A percentile compares a stretch with the other conserved stretches of the same genome.
phyloP scores from a whole-genome alignment of 768 basidiomycete species.

The Auricularia sp. region DNA sequence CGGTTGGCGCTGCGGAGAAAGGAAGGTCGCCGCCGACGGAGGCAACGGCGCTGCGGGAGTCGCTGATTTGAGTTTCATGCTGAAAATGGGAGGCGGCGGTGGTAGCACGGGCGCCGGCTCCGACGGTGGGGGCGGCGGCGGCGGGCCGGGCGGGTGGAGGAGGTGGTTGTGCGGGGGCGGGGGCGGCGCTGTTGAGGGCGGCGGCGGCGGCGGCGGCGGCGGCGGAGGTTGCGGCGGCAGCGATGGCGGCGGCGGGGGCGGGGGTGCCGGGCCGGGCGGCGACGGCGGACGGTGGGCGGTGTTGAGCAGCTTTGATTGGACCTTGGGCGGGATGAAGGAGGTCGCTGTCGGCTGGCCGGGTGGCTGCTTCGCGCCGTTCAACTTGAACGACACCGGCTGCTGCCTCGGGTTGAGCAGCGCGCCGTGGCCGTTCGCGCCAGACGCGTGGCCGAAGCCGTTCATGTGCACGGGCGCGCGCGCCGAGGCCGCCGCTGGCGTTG shows the following conservation, averaged over 20 bases:
- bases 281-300: conserved; percentile 15
- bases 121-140: conserved; percentile 15
- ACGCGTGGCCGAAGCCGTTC: not conserved
- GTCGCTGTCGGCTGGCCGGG: not conserved
- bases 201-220: conserved; percentile 20
- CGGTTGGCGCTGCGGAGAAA: not conserved
- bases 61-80: conserved; percentile 12
- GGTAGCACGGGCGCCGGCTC: conserved; percentile 19
- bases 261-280: conserved; percentile 20
- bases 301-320: conserved; percentile 12
- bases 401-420: conserved; percentile 1
- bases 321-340: conserved; percentile 3
- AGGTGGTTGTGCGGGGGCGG: conserved; percentile 30
- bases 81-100: conserved; percentile 5
- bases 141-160: conserved; percentile 13
- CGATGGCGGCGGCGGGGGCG: conserved; percentile 13
- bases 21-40: conserved; percentile 2
- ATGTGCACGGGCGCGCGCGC: conserved; percentile 11
- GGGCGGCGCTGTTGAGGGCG: conserved; percentile 25
- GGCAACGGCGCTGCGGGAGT: conserved; percentile 17
- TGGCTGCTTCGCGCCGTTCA: not conserved
- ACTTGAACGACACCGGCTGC: conserved; percentile 4
- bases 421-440: not conserved
- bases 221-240: not conserved
- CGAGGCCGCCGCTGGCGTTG: conserved; percentile 6